Evolutionary conservation across 2,329 filamentous ascomycete genomes (phyloP).

Genomic region (Alternaria sp.): DNA sequence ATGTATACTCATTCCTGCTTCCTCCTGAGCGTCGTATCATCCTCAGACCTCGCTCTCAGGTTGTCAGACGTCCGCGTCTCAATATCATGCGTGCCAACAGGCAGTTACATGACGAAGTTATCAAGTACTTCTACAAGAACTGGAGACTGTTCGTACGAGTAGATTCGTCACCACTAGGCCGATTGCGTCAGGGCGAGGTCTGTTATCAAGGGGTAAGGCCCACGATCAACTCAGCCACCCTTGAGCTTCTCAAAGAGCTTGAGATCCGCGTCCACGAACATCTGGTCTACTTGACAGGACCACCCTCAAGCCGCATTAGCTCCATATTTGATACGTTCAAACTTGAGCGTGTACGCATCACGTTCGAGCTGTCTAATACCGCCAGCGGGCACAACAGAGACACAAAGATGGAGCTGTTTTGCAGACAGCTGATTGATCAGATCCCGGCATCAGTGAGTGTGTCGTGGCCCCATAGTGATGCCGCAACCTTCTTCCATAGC

Average conservation of each 20-base stretch:
- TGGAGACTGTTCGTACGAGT: conserved; percentile 24
- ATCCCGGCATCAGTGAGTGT: conserved; percentile 12
- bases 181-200: not conserved
- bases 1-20: conserved; percentile 28
- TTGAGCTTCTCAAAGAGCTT: conserved; percentile 1
- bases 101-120: conserved; percentile 28
- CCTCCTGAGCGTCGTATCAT: conserved; percentile 24
- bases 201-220: not conserved
- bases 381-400: not conserved
- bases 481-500: conserved; percentile 7
- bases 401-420: not conserved
- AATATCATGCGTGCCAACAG: conserved; percentile 29
- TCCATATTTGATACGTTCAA: not conserved
- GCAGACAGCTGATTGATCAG: not conserved
- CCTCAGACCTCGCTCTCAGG: conserved; percentile 1
- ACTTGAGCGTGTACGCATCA: not conserved
- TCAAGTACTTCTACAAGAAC: conserved; percentile 25
- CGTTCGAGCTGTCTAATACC: not conserved
- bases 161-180: not conserved
- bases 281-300: not conserved
- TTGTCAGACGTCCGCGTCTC: conserved; percentile 14
- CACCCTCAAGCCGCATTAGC: not conserved
- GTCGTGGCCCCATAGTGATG: conserved; percentile 1
- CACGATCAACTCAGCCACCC: not conserved
- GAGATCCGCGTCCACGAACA: not conserved